Percentiles rank a stretch among this genome's conserved stretches.
Evolutionary conservation across 169 alveolate genomes (phyloP).

Genomic region (Perkinsus olseni): DNA sequence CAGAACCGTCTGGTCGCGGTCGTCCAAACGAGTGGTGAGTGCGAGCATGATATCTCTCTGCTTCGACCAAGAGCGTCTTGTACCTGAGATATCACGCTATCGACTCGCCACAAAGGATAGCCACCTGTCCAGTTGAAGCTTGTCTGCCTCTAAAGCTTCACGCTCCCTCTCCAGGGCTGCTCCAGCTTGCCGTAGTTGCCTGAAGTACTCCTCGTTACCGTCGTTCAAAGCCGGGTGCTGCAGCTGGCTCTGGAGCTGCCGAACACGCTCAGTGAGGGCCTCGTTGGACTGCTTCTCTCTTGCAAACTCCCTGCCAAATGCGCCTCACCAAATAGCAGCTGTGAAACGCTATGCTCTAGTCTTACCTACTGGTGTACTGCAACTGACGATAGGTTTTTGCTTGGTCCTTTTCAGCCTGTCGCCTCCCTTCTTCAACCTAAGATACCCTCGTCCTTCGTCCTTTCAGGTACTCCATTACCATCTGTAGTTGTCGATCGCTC

Average conservation of each 20-base stretch:
- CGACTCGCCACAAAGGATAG: neutral
- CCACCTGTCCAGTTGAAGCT: constrained; percentile 58
- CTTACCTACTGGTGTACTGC: constrained; percentile 69
- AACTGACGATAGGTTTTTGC: constrained; percentile 50
- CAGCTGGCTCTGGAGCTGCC: neutral
- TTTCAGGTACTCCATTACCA: constrained; percentile 55
- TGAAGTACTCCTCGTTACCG: constrained; percentile 52
- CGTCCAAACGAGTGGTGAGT: constrained; percentile 67
- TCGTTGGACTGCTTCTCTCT: constrained; percentile 65
- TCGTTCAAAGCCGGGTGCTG: constrained; percentile 63
- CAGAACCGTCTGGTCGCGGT: constrained; percentile 71
- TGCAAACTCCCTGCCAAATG: constrained; percentile 68
- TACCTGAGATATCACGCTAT: constrained; percentile 10
- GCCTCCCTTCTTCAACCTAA: constrained; percentile 66
- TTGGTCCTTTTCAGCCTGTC: constrained; percentile 38
- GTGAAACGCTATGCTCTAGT: constrained; percentile 60
- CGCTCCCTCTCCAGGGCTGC: constrained; percentile 69
- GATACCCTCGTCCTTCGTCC: constrained; percentile 58
- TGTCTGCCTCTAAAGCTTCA: constrained; percentile 63
- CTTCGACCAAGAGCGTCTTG: constrained; percentile 58
- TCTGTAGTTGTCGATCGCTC: constrained; percentile 44
- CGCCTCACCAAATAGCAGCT: constrained; percentile 49
- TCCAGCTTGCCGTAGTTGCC: constrained; percentile 55
- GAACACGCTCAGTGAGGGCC: neutral
- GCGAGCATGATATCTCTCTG: constrained; percentile 80